Evolutionary conservation across 116 monocot species (phyloP).

Genomic region (Posidonia oceanica): DNA sequence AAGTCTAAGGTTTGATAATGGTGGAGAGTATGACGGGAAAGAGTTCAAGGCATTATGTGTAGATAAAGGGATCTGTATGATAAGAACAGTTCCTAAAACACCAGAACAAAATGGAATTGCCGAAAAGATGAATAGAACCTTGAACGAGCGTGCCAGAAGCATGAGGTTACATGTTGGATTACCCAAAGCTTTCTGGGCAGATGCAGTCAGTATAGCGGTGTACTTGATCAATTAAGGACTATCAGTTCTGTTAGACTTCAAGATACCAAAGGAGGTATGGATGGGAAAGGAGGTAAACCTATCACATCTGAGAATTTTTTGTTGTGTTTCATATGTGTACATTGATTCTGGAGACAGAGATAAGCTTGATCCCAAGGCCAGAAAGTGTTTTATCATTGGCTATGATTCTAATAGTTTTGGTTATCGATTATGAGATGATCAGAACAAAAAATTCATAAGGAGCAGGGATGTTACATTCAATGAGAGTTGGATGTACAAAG

Average conservation of each 20-base stretch:
- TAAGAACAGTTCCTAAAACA: neutral
- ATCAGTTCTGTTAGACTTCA: neutral
- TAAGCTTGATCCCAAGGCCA: conserved; percentile 4
- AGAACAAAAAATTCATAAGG: neutral
- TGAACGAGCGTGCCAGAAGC: neutral
- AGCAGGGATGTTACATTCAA: conserved; percentile 1
- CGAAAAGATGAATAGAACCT: conserved; percentile 11
- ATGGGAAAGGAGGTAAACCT: neutral
- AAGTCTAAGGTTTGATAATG: neutral
- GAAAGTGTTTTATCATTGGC: neutral
- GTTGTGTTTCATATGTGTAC: neutral
- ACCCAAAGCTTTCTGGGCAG: conserved; percentile 8
- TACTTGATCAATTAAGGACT: neutral
- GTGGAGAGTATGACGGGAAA: neutral
- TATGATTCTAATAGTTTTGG: conserved; percentile 4
- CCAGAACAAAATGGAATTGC: conserved; percentile 6
- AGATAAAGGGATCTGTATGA: neutral
- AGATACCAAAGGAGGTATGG: conserved; percentile 1
- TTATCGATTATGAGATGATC: conserved; percentile 2
- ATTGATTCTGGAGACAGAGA: neutral
- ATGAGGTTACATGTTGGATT: neutral
- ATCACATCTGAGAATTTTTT: conserved; percentile 1
- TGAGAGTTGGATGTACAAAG: conserved; percentile 1
- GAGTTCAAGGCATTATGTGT: neutral
- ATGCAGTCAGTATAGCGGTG: neutral